Percentiles rank a stretch among this genome's conserved stretches.
These are phyloP conservation scores for Serendipita sp. DNA, from an alignment of 768 basidiomycete genomes.

Conservation along the genomic window DNA sequence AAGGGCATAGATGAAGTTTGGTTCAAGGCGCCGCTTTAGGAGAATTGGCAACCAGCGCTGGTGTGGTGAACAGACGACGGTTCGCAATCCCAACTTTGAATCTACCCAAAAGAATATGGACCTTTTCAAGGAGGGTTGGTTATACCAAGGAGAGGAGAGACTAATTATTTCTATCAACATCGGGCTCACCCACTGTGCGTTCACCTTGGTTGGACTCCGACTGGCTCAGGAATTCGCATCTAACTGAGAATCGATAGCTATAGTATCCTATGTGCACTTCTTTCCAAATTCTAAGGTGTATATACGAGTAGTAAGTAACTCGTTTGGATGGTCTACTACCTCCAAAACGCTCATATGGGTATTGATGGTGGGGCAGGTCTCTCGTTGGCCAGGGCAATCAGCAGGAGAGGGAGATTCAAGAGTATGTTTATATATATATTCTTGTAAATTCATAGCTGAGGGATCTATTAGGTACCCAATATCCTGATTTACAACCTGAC, in stretches of 20 bases:
- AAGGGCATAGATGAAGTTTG: too few species aligned
- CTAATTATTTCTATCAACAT: neutral
- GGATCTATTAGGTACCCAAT: neutral
- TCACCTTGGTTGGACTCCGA: neutral
- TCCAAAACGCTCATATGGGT: too few species aligned
- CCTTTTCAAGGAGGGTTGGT: neutral
- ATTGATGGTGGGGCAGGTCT: neutral
- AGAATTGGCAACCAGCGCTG: neutral
- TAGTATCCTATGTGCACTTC: neutral
- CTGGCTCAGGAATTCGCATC: too few species aligned
- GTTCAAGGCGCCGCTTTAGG: neutral
- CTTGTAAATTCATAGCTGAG: neutral
- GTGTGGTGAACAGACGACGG: neutral
- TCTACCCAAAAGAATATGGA: neutral
- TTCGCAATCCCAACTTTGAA: neutral
- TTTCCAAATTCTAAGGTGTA: neutral
- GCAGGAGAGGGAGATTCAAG: neutral
- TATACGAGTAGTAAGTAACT: neutral
- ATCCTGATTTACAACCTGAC: neutral
- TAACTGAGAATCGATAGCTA: neutral
- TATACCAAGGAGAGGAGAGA: neutral
- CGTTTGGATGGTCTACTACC: neutral
- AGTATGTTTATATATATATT: neutral
- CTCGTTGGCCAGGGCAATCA: constrained; percentile 1
- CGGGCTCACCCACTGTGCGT: neutral